Base-by-base conservation (phyloP, 768 basidiomycete species). In the Naganishia kalamii region DNA sequence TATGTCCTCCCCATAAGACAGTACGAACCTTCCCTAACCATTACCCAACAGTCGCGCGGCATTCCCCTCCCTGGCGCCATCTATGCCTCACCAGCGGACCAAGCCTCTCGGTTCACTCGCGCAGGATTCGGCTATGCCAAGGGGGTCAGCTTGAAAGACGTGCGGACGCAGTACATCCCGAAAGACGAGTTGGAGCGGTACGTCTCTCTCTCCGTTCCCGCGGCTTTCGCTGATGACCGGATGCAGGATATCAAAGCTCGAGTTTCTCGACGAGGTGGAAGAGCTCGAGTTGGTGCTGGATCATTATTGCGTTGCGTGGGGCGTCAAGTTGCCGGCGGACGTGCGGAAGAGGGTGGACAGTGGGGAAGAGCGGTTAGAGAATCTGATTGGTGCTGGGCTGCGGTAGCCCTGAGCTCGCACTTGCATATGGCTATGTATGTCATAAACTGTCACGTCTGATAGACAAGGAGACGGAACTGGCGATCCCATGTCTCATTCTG, bases 241-340 rank as follows among this genome's bases (percentile, higher is more conserved):
- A 5, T 21, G 33, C 70, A 92, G 92, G 71, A 87, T 93, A 72
- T 83, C 88, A 0, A 81, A 79, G 63, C 81, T 96, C 17, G 94
- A 98, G 74, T 82, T 89, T 77, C 82, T 99, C 4, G 94, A 98
- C 73, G 93, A 99, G 77, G 81, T 92, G 10, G 94, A 99, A 77
- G 94, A 98, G 78, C 82, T 99, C 21, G 88, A 92, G 64, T 83
- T 99, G 4, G 88, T 98, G 1, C 80, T 96, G 32, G 82, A 82
- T 1, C 93, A 98, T 74, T 98, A 98, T 76, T 90, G 87, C 15
- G 84, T 97, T 61, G 86, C 87, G 0, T 97, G 92, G 92, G 85
- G 82, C 2, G 54, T 40, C 35, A 57, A 57, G 54, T 21, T 57
- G 35, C 25, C 54, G 54, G 21, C 54, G 25, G 23, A 33, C 1